phyloP scores from a whole-genome alignment of 345 rosid genomes.

The Ricinus communis region DNA sequence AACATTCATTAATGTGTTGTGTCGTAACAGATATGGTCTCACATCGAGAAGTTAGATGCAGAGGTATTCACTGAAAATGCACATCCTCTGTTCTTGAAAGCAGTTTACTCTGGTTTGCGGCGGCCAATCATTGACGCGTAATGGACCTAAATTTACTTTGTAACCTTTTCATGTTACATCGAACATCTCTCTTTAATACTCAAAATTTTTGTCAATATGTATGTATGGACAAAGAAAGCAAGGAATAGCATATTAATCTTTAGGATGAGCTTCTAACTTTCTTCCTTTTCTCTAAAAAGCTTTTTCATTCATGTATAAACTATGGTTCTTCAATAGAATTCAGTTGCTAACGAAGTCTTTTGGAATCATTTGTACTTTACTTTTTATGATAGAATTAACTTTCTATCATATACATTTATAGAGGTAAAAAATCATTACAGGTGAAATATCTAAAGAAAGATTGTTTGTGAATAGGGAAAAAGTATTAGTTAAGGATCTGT shows the following conservation, averaged over 20 bases:
- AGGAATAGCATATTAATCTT: background rate
- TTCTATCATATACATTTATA: no score
- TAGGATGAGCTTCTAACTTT: background rate
- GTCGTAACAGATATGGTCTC: constrained; percentile 72
- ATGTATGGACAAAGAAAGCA: constrained; percentile 1
- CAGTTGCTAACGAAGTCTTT: no score
- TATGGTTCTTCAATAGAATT: no score
- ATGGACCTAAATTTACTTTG: constrained; percentile 21
- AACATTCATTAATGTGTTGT: constrained; percentile 3
- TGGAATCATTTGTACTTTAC: no score
- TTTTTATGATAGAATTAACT: no score
- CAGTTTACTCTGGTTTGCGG: constrained; percentile 65
- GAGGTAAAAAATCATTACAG: no score
- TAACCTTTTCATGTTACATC: background rate
- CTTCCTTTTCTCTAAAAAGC: no score
- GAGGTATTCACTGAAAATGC: constrained; percentile 61
- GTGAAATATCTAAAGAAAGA: no score
- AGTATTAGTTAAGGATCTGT: no score
- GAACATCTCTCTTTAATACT: background rate
- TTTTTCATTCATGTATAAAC: no score
- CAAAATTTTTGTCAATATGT: background rate
- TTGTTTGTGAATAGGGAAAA: no score
- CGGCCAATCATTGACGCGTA: constrained; percentile 26
- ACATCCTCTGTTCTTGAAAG: constrained; percentile 75
- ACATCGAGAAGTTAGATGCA: constrained; percentile 68